phyloP scores from a whole-genome alignment of 192 early-diverging fungal species.

The Coemansia asiatica region DNA sequence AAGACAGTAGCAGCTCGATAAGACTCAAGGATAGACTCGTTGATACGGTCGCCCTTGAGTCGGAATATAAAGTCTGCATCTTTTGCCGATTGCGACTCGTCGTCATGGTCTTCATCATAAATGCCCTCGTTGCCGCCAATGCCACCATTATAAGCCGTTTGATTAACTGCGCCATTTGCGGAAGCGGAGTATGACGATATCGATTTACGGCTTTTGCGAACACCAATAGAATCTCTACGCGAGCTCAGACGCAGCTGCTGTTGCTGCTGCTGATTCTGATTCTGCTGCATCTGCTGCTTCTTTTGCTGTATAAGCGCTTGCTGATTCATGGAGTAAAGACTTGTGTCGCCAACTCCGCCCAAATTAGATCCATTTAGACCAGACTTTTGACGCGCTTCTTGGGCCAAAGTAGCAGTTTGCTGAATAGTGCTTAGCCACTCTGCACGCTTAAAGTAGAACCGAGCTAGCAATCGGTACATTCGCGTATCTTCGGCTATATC shows the following conservation, averaged over 20 bases:
- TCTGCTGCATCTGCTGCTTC: constrained; percentile 7
- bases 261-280: neutral
- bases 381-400: constrained; percentile 29
- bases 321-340: neutral
- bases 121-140: constrained; percentile 8
- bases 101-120: constrained; percentile 11
- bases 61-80: constrained; percentile 27
- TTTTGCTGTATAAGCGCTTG: neutral
- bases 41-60: constrained; percentile 31
- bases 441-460: constrained; percentile 91
- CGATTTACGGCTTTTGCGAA: constrained; percentile 9
- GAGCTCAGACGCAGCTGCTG: constrained; percentile 3
- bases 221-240: constrained; percentile 18
- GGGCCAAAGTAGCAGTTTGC: constrained; percentile 22
- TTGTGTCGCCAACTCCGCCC: neutral
- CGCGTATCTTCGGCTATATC: constrained; percentile 1
- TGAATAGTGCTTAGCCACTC: constrained; percentile 79
- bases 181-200: constrained; percentile 5
- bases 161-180: neutral
- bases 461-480: constrained; percentile 52
- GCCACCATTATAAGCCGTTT: neutral
- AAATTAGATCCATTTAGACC: neutral
- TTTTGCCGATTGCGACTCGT: constrained; percentile 7
- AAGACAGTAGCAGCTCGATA: constrained; percentile 86
- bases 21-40: constrained; percentile 72